Conservation (phyloP, 306 rosid species). For the Begonia loranthoides region DNA sequence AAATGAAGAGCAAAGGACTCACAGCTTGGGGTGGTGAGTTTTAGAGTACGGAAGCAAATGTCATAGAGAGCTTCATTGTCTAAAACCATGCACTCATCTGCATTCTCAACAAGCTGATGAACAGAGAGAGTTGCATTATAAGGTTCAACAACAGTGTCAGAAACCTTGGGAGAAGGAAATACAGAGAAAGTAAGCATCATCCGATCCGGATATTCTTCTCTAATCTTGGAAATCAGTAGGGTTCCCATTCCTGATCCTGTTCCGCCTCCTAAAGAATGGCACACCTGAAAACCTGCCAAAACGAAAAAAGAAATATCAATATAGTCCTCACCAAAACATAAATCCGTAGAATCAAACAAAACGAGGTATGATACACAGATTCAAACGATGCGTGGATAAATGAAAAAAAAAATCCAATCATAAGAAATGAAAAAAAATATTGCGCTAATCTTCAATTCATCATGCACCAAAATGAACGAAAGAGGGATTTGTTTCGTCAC, state of each 20-base stretch:
- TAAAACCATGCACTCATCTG: conserved; percentile 55
- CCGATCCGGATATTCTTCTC: conserved; percentile 46
- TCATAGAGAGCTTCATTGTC: conserved; percentile 53
- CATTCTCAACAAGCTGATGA: conserved; percentile 55
- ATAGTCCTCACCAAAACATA: too few species aligned
- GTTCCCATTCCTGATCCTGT: conserved; percentile 65
- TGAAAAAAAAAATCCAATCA: too few species aligned
- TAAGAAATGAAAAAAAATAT: too few species aligned
- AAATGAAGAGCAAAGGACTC: conserved; percentile 7
- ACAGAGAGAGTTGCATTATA: conserved; percentile 53
- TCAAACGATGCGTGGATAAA: too few species aligned
- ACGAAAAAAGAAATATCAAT: too few species aligned
- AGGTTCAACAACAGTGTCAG: conserved; percentile 53
- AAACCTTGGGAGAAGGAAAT: conserved; percentile 48
- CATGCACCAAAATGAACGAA: too few species aligned
- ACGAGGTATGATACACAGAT: too few species aligned
- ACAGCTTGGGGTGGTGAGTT: conserved; percentile 60
- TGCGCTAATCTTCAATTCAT: too few species aligned
- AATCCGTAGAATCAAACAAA: too few species aligned
- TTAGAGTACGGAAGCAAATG: conserved; percentile 44
- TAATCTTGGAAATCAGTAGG: conserved; percentile 41
- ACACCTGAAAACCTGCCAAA: conserved; percentile 42
- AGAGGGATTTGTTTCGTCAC: too few species aligned
- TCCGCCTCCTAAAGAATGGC: conserved; percentile 51
- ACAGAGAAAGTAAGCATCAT: conserved; percentile 59